Evolutionary conservation across 129 eudicot genomes (phyloP), one percentile per base, ranked within the genome.

Genomic region (Artemisia annua): DNA sequence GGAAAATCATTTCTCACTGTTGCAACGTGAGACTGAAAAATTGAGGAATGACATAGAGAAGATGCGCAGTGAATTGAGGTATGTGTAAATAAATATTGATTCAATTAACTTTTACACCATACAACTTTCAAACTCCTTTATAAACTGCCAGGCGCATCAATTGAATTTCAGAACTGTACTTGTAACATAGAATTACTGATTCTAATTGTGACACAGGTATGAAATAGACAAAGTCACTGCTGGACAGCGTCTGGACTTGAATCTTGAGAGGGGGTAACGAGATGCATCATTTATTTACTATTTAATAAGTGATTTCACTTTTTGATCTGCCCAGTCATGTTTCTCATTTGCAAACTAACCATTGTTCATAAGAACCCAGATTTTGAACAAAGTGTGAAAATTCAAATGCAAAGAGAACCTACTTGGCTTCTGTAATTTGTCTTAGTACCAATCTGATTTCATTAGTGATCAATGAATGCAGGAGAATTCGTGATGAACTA

Each of bases 51-150:
- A 93, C 71, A 87, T 93, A 82, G 95, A 93, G 74, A 89, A 87
- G 82, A 87, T 93, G 98, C 98, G 98, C 39, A 86, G 91, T 77
- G 96, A 89, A 69, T 81, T 93, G 85, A 87, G 92, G 98, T 93
- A 22, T 72, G 85, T 78, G 52, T 54, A 32, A 11, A 26, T 46
- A 72, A 30, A 67, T 71, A 39, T 75, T 65, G 15, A 18, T 46
- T 56, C 60, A 14, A 55, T 18, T 51, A 55, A 74, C 74, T 56
- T 15, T 70, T 64, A 52, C 54, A 22, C 10, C 26, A 53, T 71
- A 71, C 15, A 39, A 16, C 26, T 24, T 70, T 70, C 12, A 62
- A 14, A 15, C n/a, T 13, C 46, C 46, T 7, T 39, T 39, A 39
- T 39, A 7, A 39, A 58, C 35, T 58, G 32, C 16, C 3, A 68